phyloP scores from a whole-genome alignment of 768 basidiomycete genomes.

The Boletus eberwhitei region DNA sequence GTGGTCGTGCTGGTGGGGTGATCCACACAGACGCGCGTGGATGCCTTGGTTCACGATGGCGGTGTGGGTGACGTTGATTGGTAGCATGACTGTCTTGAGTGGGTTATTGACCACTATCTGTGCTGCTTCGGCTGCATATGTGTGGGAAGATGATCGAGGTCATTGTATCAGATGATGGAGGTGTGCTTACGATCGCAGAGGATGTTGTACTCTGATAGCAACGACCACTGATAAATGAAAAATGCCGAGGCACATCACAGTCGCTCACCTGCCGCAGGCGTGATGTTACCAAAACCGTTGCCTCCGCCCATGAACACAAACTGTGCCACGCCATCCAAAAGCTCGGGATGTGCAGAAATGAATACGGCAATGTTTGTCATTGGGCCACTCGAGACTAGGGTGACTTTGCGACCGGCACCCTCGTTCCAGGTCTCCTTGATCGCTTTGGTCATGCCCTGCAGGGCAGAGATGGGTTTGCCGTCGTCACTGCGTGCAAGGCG shows the following conservation, averaged over 20 bases:
- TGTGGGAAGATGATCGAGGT: background rate
- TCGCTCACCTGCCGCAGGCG: conserved; percentile 62
- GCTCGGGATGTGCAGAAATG: conserved; percentile 53
- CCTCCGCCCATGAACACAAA: conserved; percentile 87
- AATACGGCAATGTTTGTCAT: conserved; percentile 83
- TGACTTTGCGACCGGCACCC: conserved; percentile 58
- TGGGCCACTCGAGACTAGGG: conserved; percentile 74
- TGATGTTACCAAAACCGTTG: conserved; percentile 78
- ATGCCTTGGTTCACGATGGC: conserved; percentile 65
- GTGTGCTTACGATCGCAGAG: conserved; percentile 70
- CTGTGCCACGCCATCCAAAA: conserved; percentile 46
- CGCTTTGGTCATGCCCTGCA: conserved; percentile 64
- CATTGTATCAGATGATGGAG: background rate
- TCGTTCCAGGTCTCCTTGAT: conserved; percentile 55
- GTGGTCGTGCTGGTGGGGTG: conserved; percentile 33
- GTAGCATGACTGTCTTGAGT: conserved; percentile 71
- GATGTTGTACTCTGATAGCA: conserved; percentile 68
- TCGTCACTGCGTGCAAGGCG: conserved; percentile 45
- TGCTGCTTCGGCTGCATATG: conserved; percentile 64
- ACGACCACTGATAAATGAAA: background rate
- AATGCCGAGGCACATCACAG: background rate
- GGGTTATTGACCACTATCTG: conserved; percentile 77
- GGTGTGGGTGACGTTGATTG: conserved; percentile 85
- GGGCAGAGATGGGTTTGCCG: conserved; percentile 46
- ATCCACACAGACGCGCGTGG: conserved; percentile 49